Conservation (phyloP, 2,329 filamentous ascomycete genomes). For the Akanthomyces uredinophilus region DNA sequence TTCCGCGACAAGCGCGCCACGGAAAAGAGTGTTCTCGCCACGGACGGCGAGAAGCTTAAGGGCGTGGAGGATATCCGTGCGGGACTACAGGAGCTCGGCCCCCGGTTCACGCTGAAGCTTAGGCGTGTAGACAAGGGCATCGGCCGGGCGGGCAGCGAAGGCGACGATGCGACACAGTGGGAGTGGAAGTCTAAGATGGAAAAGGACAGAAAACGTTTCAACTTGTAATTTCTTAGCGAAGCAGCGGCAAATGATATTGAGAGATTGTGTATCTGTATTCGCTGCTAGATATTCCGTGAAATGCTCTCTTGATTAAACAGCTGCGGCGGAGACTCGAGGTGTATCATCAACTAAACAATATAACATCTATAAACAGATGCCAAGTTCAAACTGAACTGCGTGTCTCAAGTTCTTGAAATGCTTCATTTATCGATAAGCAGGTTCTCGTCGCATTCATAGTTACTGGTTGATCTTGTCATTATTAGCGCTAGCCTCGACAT, state of each 20-base stretch:
- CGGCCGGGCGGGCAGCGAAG: slow-evolving; percentile 59
- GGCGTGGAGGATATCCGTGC: slow-evolving; percentile 82
- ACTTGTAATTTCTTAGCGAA: slow-evolving; percentile 52
- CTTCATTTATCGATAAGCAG: neutral
- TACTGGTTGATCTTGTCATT: too few relatives aligned
- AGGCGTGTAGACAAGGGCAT: slow-evolving; percentile 89
- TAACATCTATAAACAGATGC: neutral
- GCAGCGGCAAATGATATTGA: neutral
- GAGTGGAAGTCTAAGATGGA: slow-evolving; percentile 96
- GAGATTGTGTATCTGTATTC: neutral
- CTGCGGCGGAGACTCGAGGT: neutral
- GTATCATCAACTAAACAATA: neutral
- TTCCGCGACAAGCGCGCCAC: slow-evolving; percentile 83
- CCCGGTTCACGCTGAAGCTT: slow-evolving; percentile 71
- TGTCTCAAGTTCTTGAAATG: too few relatives aligned
- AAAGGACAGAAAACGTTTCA: slow-evolving; percentile 89
- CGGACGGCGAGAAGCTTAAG: slow-evolving; percentile 76
- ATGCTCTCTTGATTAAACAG: neutral
- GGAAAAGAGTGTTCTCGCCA: slow-evolving; percentile 78
- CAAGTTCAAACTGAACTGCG: too few relatives aligned
- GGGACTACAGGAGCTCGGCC: slow-evolving; percentile 85
- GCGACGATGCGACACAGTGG: slow-evolving; percentile 80
- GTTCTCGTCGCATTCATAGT: too few relatives aligned
- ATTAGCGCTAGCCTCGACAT: slow-evolving; percentile 4
- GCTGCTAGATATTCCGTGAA: neutral